Percentiles rank a stretch among this genome's conserved stretches.
These are phyloP conservation scores for Paratrimastix pyriformis DNA, from an alignment of 78 protist genomes.

Conservation along the genomic window DNA sequence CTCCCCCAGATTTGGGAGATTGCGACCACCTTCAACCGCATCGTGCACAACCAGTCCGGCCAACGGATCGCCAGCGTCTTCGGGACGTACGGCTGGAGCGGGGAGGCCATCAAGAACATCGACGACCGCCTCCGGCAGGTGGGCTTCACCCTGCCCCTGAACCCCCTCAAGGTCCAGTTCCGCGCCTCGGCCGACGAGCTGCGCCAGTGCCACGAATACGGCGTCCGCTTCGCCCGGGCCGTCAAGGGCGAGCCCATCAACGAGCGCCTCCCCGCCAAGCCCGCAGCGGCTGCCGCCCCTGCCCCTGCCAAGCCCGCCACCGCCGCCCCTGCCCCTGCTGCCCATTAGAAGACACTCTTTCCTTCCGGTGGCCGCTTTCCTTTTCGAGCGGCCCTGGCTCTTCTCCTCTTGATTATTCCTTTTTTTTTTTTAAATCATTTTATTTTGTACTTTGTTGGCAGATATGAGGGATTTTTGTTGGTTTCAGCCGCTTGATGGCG, in stretches of 20 bases:
- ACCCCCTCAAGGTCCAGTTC: neutral
- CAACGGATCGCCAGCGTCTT: neutral
- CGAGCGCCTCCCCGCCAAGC: neutral
- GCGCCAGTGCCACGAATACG: neutral
- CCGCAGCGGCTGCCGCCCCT: no score
- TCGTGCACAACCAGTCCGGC: neutral
- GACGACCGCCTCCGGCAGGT: neutral
- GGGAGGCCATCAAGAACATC: conserved; percentile 1
- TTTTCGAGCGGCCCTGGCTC: no score
- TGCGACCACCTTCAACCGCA: neutral
- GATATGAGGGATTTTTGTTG: no score
- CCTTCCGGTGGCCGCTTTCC: no score
- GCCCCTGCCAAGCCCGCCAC: no score
- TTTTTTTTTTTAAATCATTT: no score
- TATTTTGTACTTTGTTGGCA: no score
- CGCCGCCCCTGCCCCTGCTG: no score
- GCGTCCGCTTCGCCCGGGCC: neutral
- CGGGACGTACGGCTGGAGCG: conserved; percentile 18
- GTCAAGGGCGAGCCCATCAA: neutral
- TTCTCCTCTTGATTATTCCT: no score
- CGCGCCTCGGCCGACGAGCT: neutral
- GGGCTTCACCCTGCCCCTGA: neutral
- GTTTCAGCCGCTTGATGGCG: no score
- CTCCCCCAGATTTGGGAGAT: neutral
- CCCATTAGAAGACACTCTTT: no score